Percentiles rank a stretch among this genome's conserved stretches.
Evolutionary conservation across 306 rosid species (phyloP).

Genomic region (Casuarina cunninghamiana): DNA sequence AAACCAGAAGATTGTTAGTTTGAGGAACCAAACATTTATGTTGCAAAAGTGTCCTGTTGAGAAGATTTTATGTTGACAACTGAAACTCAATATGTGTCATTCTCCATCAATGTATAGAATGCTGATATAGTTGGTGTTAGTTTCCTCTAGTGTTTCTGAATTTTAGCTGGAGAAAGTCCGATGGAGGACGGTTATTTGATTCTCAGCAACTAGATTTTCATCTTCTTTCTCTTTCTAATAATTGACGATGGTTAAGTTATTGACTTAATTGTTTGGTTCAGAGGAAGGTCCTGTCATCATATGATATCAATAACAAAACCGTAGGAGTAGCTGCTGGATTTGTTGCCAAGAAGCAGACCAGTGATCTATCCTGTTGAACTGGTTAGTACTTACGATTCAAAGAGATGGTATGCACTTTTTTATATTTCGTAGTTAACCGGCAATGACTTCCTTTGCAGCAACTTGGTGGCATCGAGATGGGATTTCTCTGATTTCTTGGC

Average conservation of each 20-base stretch:
- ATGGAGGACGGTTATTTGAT: not conserved
- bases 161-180: not conserved
- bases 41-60: not conserved
- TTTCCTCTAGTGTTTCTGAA: not conserved
- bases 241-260: not conserved
- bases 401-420: constrained; percentile 33
- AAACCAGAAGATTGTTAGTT: not conserved
- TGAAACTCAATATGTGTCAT: not conserved
- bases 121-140: not conserved
- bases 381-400: constrained; percentile 38
- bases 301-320: constrained; percentile 43
- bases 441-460: constrained; percentile 26
- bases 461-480: constrained; percentile 30
- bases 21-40: not conserved
- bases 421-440: not conserved
- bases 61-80: not conserved
- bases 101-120: not conserved
- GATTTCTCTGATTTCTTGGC: constrained; percentile 30
- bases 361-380: constrained; percentile 56
- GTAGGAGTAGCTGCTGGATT: constrained; percentile 44
- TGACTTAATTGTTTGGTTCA: constrained; percentile 37
- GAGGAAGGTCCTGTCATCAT: constrained; percentile 59
- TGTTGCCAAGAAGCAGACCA: constrained; percentile 39
- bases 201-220: not conserved
- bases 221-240: not conserved